phyloP scores from a whole-genome alignment of 2,329 filamentous ascomycete species.

The Xylariaceae sp. region DNA sequence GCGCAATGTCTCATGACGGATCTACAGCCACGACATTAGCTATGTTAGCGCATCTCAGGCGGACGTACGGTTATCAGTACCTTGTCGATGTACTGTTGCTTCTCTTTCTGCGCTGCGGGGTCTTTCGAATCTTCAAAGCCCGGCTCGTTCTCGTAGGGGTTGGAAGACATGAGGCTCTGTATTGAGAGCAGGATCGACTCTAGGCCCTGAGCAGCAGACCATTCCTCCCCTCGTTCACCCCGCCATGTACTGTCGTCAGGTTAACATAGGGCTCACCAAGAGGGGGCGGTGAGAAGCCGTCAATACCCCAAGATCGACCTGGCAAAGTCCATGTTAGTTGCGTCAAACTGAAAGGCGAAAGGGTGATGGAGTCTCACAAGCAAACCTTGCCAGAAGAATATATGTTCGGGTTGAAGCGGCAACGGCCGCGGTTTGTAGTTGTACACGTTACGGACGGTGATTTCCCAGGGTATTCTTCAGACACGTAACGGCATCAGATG shows the following conservation, averaged over 20 bases:
- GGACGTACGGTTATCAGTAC: slow-evolving; percentile 36
- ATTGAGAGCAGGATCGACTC: slow-evolving; percentile 94
- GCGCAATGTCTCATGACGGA: slow-evolving; percentile 82
- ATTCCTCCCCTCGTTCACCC: slow-evolving; percentile 84
- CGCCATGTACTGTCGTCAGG: slow-evolving; percentile 70
- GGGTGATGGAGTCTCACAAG: slow-evolving; percentile 55
- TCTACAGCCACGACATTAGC: slow-evolving; percentile 48
- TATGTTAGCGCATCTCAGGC: too few species aligned
- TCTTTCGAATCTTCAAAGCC: slow-evolving; percentile 76
- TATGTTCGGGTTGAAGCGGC: slow-evolving; percentile 95
- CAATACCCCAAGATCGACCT: slow-evolving; percentile 80
- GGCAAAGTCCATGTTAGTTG: slow-evolving; percentile 6
- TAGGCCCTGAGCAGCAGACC: slow-evolving; percentile 92
- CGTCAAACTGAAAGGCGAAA: neutral
- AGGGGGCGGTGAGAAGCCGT: slow-evolving; percentile 12
- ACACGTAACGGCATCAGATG: slow-evolving; percentile 7
- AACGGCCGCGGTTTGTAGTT: slow-evolving; percentile 84
- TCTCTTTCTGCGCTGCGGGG: slow-evolving; percentile 63
- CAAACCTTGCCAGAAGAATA: slow-evolving; percentile 90
- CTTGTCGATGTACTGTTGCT: slow-evolving; percentile 74
- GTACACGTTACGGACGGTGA: slow-evolving; percentile 58
- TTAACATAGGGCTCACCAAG: slow-evolving; percentile 10
- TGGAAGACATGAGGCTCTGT: slow-evolving; percentile 88
- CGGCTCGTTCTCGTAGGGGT: slow-evolving; percentile 94
- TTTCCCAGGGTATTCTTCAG: slow-evolving; percentile 74